Conservation (phyloP, 768 basidiomycete genomes). For the Suillus subalutaceus region DNA sequence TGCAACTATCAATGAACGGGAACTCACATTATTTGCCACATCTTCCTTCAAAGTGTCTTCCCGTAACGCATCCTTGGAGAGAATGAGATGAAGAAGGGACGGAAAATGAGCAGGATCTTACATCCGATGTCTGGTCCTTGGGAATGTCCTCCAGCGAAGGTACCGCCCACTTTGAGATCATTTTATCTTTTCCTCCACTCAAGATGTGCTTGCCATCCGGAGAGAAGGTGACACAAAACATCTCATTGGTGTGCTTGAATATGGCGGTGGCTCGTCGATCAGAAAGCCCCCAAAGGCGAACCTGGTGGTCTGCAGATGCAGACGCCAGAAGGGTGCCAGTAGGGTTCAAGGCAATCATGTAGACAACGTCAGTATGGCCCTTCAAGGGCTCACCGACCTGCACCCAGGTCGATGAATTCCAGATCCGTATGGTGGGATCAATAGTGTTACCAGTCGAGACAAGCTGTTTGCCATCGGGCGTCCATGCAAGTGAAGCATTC, state of each 20-base stretch:
- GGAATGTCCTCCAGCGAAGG: neutral
- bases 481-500: neutral
- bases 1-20: neutral
- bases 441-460: fast-evolving
- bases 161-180: neutral
- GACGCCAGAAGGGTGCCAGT: neutral
- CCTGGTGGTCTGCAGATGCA: neutral
- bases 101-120: neutral
- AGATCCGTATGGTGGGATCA: neutral
- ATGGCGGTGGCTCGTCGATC: neutral
- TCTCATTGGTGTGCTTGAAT: neutral
- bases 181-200: neutral
- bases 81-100: neutral
- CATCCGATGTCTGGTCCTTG: neutral
- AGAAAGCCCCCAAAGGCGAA: neutral
- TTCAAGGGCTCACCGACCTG: neutral
- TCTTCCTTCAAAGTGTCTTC: neutral
- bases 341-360: neutral
- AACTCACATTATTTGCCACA: neutral
- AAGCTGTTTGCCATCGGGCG: neutral
- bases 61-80: neutral
- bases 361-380: neutral
- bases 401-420: neutral
- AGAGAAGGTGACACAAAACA: neutral
- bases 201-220: neutral